These are phyloP conservation scores for Hydrangea macrophylla DNA, from an alignment of 148 eudicot genomes.

Conservation along the genomic window DNA sequence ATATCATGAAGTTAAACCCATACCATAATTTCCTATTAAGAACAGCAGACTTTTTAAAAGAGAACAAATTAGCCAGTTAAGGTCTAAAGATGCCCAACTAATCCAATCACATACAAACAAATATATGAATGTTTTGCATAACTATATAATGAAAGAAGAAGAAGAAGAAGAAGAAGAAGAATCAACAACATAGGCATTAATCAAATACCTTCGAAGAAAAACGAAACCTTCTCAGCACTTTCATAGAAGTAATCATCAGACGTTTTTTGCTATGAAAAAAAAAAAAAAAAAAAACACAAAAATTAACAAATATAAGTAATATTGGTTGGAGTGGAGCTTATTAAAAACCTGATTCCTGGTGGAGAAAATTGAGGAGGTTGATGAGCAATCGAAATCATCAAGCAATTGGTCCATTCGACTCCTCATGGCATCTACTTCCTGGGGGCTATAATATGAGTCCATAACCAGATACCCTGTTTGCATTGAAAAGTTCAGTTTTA, in stretches of 20 bases:
- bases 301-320: not conserved
- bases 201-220: constrained; percentile 93
- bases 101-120: not conserved
- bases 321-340: not conserved
- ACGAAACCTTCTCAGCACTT: constrained; percentile 88
- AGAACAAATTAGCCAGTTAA: not conserved
- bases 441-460: constrained; percentile 63
- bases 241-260: constrained; percentile 78
- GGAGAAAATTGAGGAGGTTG: constrained; percentile 63
- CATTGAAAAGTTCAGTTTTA: not conserved
- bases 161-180: not conserved
- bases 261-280: constrained; percentile 49
- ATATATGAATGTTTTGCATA: not conserved
- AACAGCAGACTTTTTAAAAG: not conserved
- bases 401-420: constrained; percentile 63
- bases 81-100: not conserved
- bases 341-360: constrained; percentile 70
- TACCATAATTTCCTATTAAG: too few species aligned
- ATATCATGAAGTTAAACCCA: not conserved
- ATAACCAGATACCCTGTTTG: constrained; percentile 68
- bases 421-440: constrained; percentile 60
- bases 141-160: too few species aligned
- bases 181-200: not conserved
- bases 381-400: constrained; percentile 56
- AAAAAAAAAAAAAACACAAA: not conserved